Evolutionary conservation across 2,329 filamentous ascomycete genomes (phyloP), one percentile per base, ranked within the genome.

Genomic region (Claviceps digitariae): DNA sequence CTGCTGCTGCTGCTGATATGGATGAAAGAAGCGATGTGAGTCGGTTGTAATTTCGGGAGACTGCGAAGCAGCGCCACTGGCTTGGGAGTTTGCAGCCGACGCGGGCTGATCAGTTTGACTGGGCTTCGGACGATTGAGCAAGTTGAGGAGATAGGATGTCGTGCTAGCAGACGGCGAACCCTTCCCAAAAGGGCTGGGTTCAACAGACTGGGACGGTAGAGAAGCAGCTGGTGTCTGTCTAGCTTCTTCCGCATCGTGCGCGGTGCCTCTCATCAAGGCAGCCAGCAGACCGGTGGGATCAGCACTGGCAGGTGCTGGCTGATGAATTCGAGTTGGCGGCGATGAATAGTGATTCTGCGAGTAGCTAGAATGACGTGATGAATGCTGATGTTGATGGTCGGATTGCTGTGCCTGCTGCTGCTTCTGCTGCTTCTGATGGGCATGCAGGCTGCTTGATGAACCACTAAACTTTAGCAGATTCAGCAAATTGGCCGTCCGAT

Each of bases 111-210:
- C 78, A 48, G 71, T 74, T 66, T 84, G 81, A 54, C 75, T 74
- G 13, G 81, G 81, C 69, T 84, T 90, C 51, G 86, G 83, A 49
- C 86, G 83, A 63, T 90, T 93, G 58, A 98, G 78, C 55, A 97
- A 75, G 61, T 88, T 86, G 57, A 97, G 81, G 48, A 98, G 75
- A 64, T 93, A 87, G 58, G 91, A 84, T 67, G 94, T 87, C 4
- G 90, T 87, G 66, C 89, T 84, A 48, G 81, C 76, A 23, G 78
- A 70, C 52, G 81, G 78, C 45, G 78, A 72, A 36, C 72, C 72
- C 27, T 72, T 68, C 57, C 68, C 72, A 69, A 76, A 78, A 41
- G 69, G 60, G 52, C 23, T 55, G 5, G 54, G 15, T 23, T 62
- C 66, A 46, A 61, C 53, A 2, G 64, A 54, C 56, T 62, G 62